phyloP scores from a whole-genome alignment of 768 basidiomycete genomes.

The Hypholoma fasciculare region DNA sequence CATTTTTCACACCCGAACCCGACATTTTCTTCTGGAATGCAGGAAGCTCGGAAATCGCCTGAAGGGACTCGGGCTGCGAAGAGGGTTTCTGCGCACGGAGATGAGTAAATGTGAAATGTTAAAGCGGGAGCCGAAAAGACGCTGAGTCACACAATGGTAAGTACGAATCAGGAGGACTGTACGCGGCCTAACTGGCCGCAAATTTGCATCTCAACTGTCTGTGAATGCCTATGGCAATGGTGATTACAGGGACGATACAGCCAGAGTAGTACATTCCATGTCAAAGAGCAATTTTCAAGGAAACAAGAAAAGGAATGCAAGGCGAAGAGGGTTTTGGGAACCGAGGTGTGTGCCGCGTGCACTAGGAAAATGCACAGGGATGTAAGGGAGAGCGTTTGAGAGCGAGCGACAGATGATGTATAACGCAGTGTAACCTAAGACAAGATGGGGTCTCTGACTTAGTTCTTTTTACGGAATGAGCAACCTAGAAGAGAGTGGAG shows the following conservation, averaged over 20 bases:
- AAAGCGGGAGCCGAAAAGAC: background rate
- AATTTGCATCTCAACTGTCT: background rate
- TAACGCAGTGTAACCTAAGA: conserved; percentile 21
- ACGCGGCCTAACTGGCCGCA: background rate
- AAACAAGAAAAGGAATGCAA: background rate
- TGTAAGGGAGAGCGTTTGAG: conserved; percentile 6
- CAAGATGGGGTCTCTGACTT: conserved; percentile 20
- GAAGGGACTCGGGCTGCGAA: no score
- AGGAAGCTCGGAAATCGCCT: no score
- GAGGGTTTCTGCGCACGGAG: background rate
- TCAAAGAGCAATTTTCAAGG: background rate
- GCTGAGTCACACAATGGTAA: background rate
- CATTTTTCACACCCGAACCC: background rate
- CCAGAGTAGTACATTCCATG: conserved; percentile 6
- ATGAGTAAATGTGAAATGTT: background rate
- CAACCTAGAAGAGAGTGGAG: conserved; percentile 61
- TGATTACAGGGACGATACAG: conserved; percentile 6
- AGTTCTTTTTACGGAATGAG: conserved; percentile 98
- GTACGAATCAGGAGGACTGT: background rate
- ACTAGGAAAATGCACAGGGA: conserved; percentile 6
- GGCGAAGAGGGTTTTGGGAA: background rate
- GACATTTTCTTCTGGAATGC: background rate
- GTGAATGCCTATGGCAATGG: background rate
- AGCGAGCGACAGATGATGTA: conserved; percentile 14
- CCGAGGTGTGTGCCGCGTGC: conserved; percentile 5